Base-by-base conservation (phyloP, 805 yeast species). In the Millerozyma miso region DNA sequence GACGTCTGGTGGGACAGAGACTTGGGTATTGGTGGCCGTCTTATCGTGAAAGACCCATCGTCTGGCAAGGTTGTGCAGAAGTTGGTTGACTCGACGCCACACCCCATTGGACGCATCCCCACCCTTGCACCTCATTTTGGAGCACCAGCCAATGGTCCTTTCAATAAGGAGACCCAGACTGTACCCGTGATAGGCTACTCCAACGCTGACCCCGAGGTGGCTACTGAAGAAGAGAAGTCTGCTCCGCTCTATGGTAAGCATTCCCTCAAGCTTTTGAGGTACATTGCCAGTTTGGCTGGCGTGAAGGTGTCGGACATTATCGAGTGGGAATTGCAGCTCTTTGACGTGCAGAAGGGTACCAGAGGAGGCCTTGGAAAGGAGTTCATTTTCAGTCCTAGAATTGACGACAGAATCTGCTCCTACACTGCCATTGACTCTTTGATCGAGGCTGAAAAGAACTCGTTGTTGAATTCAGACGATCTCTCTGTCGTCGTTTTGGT, bases 91-190 rank as follows among this genome's bases (percentile, higher is more conserved):
- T 79, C 84, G 3, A 65, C 83, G 1, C 85, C 85, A 13, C 74
- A 72, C 49, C 87, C 88, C 48, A 76, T 88, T 53, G 96, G 90
- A 12, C 81, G 81, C 52, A 84, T 88, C 41, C 95, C 96, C 4
- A 76, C 91, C 1, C 71, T 88, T 56, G 96, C 96, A 4, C 90
- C 90, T 3, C 96, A 88, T 66, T 88, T 88, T 60, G 96, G 96
- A 37, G 67, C 61, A 6, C 81, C 81, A 4, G 73, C 88, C 2
- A 55, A 63, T 18, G 83, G 83, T 6, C 90, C 90, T 4, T 85
- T 83, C 66, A 86, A 88, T 65, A 69, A 67, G 42, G 96, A 88
- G 60, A 83, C 85, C 19, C 80, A 82, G 55, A 81, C 85, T 40
- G 85, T 86, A 15, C 96, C 96, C 1, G 79, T 88, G 12, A 68